A percentile compares a stretch with the other conserved stretches of the same genome.
These are phyloP conservation scores for Aspergillus ustus DNA, from an alignment of 2,329 filamentous ascomycete species.

Conservation along the genomic window DNA sequence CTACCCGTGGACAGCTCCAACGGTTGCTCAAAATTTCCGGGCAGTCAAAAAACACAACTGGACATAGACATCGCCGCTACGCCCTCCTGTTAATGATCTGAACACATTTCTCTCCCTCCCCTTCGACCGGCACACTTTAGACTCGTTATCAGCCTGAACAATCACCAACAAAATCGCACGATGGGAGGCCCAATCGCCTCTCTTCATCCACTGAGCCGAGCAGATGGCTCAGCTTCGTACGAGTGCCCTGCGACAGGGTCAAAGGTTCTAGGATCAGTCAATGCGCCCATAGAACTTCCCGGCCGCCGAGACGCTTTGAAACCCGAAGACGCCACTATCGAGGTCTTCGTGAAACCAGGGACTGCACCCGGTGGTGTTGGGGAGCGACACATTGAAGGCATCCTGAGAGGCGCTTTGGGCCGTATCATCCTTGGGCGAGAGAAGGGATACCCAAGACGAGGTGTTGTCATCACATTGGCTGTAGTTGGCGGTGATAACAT, in stretches of 20 bases:
- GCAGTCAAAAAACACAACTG: conserved; percentile 21
- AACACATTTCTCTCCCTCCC: not conserved
- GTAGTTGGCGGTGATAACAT: conserved; percentile 43
- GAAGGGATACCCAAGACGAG: conserved; percentile 45
- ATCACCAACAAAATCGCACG: conserved; percentile 4
- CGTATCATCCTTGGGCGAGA: conserved; percentile 50
- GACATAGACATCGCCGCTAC: not conserved
- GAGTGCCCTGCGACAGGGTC: conserved; percentile 63
- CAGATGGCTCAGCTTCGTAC: conserved; percentile 48
- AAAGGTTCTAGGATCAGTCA: conserved; percentile 81
- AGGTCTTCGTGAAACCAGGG: conserved; percentile 86
- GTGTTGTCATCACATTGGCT: conserved; percentile 49
- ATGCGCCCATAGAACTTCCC: conserved; percentile 86
- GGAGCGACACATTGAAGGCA: conserved; percentile 78
- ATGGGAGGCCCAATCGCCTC: conserved; percentile 44
- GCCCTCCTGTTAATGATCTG: not conserved
- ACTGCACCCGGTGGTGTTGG: conserved; percentile 83
- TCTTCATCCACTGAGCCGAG: conserved; percentile 39
- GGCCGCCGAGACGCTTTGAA: conserved; percentile 79
- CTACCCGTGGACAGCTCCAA: not conserved
- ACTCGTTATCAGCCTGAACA: not conserved
- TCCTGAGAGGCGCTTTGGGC: conserved; percentile 43
- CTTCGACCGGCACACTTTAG: not conserved
- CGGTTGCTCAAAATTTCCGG: conserved; percentile 7
- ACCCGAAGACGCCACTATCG: conserved; percentile 86